These are phyloP conservation scores for Chrysoporthe deuterocubensis DNA, from an alignment of 2,329 filamentous ascomycete species.

Conservation along the genomic window DNA sequence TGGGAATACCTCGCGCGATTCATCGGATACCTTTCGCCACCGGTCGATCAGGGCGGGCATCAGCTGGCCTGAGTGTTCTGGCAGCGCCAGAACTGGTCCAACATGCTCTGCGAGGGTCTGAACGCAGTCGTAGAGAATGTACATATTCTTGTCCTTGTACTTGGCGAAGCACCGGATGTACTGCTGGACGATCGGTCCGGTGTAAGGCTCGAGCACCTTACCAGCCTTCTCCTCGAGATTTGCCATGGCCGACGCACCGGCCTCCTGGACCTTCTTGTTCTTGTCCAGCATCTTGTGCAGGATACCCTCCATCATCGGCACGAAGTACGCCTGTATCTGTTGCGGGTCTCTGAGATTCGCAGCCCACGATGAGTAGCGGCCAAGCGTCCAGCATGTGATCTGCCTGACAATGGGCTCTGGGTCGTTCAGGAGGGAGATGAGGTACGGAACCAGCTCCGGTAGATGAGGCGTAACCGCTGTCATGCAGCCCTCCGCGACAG, in stretches of 20 bases:
- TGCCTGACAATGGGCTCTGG: conserved; percentile 88
- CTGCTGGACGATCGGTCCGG: conserved; percentile 85
- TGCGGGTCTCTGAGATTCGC: conserved; percentile 70
- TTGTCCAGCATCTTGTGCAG: conserved; percentile 91
- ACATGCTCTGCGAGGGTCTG: conserved; percentile 95
- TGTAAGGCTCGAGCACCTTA: conserved; percentile 80
- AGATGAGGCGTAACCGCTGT: conserved; percentile 87
- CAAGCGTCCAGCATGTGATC: conserved; percentile 97
- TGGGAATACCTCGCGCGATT: conserved; percentile 92
- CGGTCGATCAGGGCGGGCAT: conserved; percentile 92
- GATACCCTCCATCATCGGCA: conserved; percentile 97
- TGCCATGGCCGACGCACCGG: conserved; percentile 92
- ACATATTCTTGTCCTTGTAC: conserved; percentile 99
- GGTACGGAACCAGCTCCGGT: conserved; percentile 85
- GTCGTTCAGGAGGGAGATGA: conserved; percentile 85
- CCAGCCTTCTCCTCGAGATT: conserved; percentile 94
- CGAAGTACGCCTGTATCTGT: conserved; percentile 79
- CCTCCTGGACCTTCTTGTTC: conserved; percentile 98
- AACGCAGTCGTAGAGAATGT: conserved; percentile 97
- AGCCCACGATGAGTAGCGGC: conserved; percentile 92
- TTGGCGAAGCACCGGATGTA: conserved; percentile 90
- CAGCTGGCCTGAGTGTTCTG: conserved; percentile 78
- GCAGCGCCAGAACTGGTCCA: conserved; percentile 77
- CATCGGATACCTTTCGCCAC: conserved; percentile 84
- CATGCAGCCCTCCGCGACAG: conserved; percentile 94